Base-by-base conservation (phyloP, 495 filamentous ascomycete genomes). In the Trichoderma gamsii region DNA sequence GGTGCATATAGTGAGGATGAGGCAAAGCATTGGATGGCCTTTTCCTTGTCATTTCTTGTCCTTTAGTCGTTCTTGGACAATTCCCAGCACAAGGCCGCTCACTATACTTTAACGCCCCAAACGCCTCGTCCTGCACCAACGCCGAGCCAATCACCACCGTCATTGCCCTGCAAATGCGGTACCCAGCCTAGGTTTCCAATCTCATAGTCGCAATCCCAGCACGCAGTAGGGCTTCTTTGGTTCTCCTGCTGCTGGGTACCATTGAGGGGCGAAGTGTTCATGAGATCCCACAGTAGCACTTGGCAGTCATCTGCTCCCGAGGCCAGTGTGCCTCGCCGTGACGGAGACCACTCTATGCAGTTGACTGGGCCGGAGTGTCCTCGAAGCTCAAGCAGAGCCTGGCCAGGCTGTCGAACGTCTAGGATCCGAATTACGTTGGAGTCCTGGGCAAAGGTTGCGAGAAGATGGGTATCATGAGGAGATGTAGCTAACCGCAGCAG, bases 131-230 rank as follows among this genome's bases (percentile, higher is more conserved):
- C 95, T 41, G 92, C 96, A 74, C 89, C 90, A 6, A 99, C 92
- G 27, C 95, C 96, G 21, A 99, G 79, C 95, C 95, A 99, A 69
- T 99, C 95, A 16, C 91, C 89, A 5, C 88, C 88, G 64, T 92
- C 90, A n/a, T 84, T 81, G 63, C 84, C 89, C 13, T 73, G 70
- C 69, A 91, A 88, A 65, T 90, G 90, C 41, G 95, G 94, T 18
- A 91, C 91, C 95, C 95, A 99, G 73, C 90, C 93, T 41, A 98
- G 84, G 76, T 97, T 98, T 12, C 89, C 90, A 29, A 99, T 90
- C 79, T 99, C 95, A 71, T 96, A 97, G 69, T 98, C 95, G 73
- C 95, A 97, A 73, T 90, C 87, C 96, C 96, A 99, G 68, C 85
- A 88, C 6, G 91, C 91, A 4, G 91, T 86, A 0, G 94, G 94